These are phyloP conservation scores for Suillus alpinus DNA, from an alignment of 768 basidiomycete species.

Conservation along the genomic window DNA sequence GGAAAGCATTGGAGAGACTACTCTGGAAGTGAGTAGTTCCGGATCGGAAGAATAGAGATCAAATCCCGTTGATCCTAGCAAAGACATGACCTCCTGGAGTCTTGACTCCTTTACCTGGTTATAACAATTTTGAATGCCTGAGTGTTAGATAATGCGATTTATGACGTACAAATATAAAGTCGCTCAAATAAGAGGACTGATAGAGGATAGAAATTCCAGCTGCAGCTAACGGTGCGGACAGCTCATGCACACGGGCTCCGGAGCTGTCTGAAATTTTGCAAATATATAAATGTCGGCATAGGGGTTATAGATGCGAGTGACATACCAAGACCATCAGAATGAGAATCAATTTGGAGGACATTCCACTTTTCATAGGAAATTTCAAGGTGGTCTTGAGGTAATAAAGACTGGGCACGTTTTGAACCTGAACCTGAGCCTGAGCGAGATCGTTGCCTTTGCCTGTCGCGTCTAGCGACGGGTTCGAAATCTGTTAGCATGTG, in stretches of 20 bases:
- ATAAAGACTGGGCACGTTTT: slow-evolving; percentile 18
- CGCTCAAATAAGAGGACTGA: slow-evolving; percentile 79
- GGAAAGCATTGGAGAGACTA: slow-evolving; percentile 30
- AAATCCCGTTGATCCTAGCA: slow-evolving; percentile 62
- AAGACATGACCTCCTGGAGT: slow-evolving; percentile 57
- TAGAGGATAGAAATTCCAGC: slow-evolving; percentile 81
- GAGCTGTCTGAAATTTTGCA: slow-evolving; percentile 49
- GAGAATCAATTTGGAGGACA: slow-evolving; percentile 79
- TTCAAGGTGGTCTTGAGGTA: slow-evolving; percentile 52
- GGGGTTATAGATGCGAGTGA: slow-evolving; percentile 11
- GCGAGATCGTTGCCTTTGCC: slow-evolving; percentile 42
- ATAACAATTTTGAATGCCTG: slow-evolving; percentile 3
- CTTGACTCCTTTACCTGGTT: slow-evolving; percentile 64
- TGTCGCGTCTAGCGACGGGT: slow-evolving; percentile 55
- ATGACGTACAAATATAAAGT: slow-evolving; percentile 71
- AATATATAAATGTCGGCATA: slow-evolving; percentile 4
- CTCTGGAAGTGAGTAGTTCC: slow-evolving; percentile 30
- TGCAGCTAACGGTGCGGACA: slow-evolving; percentile 72
- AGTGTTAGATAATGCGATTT: background rate
- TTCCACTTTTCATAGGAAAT: slow-evolving; percentile 75
- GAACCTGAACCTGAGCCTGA: slow-evolving; percentile 35
- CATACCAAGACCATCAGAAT: slow-evolving; percentile 66
- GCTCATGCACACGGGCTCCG: slow-evolving; percentile 69
- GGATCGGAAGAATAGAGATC: slow-evolving; percentile 55
- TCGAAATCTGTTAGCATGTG: slow-evolving; percentile 57